A percentile compares a stretch with the other conserved stretches of the same genome.
These are phyloP conservation scores for Boletus coccyginus DNA, from an alignment of 768 basidiomycete species.

Conservation along the genomic window DNA sequence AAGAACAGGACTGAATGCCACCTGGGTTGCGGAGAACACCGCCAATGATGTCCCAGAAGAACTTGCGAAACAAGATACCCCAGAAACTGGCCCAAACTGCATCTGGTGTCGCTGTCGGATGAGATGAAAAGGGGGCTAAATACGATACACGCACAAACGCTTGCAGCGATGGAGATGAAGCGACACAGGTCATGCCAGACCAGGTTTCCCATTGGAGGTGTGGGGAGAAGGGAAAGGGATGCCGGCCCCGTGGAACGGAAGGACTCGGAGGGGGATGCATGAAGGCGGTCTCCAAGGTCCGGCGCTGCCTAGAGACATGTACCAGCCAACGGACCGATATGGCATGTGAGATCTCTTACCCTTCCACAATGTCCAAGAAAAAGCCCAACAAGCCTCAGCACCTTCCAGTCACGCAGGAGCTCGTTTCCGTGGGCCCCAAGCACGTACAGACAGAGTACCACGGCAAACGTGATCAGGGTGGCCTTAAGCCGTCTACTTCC, in stretches of 20 bases:
- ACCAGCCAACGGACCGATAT: no score
- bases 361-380: slow-evolving; percentile 33
- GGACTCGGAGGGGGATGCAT: slow-evolving; percentile 3
- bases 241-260: slow-evolving; percentile 18
- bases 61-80: slow-evolving; percentile 85
- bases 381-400: slow-evolving; percentile 14
- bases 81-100: slow-evolving; percentile 80
- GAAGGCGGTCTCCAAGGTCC: no score
- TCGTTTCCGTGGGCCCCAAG: slow-evolving; percentile 55
- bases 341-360: no score
- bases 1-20: slow-evolving; percentile 67
- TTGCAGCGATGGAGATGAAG: slow-evolving; percentile 63
- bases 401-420: slow-evolving; percentile 32
- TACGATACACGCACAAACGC: slow-evolving; percentile 56
- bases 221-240: slow-evolving; percentile 6
- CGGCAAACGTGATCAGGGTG: slow-evolving; percentile 46
- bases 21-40: slow-evolving; percentile 76
- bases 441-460: slow-evolving; percentile 40
- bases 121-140: neutral
- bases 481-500: slow-evolving; percentile 60
- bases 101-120: slow-evolving; percentile 42
- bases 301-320: no score
- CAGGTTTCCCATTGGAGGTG: slow-evolving; percentile 64
- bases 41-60: slow-evolving; percentile 95
- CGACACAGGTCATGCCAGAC: slow-evolving; percentile 81